Evolutionary conservation across 441 rosid genomes (phyloP), one percentile per base, ranked within the genome.

Genomic region (Erysimum pusillum): DNA sequence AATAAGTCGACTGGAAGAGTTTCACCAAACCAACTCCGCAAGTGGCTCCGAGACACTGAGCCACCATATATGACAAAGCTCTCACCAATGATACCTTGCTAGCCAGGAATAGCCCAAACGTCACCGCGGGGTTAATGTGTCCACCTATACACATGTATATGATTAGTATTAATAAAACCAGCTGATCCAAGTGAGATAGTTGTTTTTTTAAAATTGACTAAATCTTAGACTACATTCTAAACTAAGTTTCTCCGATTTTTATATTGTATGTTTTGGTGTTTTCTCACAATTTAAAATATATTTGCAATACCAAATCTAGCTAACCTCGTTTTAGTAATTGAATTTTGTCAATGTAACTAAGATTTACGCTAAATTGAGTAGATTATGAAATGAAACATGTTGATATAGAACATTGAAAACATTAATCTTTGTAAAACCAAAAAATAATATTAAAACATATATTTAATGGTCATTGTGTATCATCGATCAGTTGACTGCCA

Each of bases 121-220:
- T 82, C 42, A 82, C 82, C 6, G 85, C 82, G 0, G 85, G 85
- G 61, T 82, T 82, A 6, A 82, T 82, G 66, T 82, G 85, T 44
- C 85, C 85, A 45, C 83, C 85, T 79, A 60, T 2, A 60, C 12
- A 48, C 7, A 44, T 6, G 4, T 36, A 25, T 44, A 45, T 32
- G 17, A 41, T 52, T 34, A 63, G 8, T 61, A 7, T 49, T 61
- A 9, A 61, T 49, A 22, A 14, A 72, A 72, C 54, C 62, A 71
- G 4, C 7, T 38, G 2, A 46, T 35, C 39, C 49, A 42, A 34
- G 22, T 34, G 46, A 32, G 13, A 10, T 15, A 68, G 5, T 13
- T 13, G 31, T 25, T n/a, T n/a, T 4, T n/a, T 61, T 22, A 28
- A 28, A 28, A 3, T 28, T 28, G 25, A 39, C 5, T 28, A 36